Evolutionary conservation across 768 basidiomycete species (phyloP), one percentile per base, ranked within the genome.

Genomic region (Leccinum olivaceopallidum): DNA sequence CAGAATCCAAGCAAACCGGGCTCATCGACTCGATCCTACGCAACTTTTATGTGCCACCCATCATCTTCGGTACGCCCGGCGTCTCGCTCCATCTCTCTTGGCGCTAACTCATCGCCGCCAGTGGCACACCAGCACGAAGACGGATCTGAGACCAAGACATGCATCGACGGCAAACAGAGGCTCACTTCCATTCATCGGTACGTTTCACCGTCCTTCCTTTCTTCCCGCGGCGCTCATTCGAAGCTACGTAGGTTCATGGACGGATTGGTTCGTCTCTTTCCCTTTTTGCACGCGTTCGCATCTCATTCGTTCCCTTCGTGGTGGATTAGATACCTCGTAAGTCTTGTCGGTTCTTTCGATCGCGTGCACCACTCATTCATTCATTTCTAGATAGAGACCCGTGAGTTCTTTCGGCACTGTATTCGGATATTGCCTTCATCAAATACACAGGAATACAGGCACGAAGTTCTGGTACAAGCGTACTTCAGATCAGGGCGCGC

Each of bases 111-210:
- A 18, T 42, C 39, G 8, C 39, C 18, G 9, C 39, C 78, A 85
- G 87, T 61, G 80, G 84, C 13, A 74, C 72, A 81, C 22, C 71
- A 76, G 2, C 67, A 71, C 36, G 82, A 85, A 0, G 89, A 92
- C 65, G 90, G 90, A 0, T 75, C 81, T 0, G 89, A 90, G 67
- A 79, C 75, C 4, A 84, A 83, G 65, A 85, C 83, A 1, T 90
- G 88, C 65, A 89, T 90, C 8, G 90, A 92, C 65, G 92, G 92
- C 18, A 94, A 94, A 67, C 92, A 94, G 69, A 76, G 92, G 26
- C 70, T 92, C 52, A 92, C 89, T 0, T 90, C 89, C 0, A 87
- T 94, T 52, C 79, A 85, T 51, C 77, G 82, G 89, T 88, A 64
- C 16, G 85, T 73, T 9, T 10, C 12, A 34, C 32, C 14, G 5